phyloP scores from a whole-genome alignment of 768 basidiomycete genomes.

The Suillus americanus region DNA sequence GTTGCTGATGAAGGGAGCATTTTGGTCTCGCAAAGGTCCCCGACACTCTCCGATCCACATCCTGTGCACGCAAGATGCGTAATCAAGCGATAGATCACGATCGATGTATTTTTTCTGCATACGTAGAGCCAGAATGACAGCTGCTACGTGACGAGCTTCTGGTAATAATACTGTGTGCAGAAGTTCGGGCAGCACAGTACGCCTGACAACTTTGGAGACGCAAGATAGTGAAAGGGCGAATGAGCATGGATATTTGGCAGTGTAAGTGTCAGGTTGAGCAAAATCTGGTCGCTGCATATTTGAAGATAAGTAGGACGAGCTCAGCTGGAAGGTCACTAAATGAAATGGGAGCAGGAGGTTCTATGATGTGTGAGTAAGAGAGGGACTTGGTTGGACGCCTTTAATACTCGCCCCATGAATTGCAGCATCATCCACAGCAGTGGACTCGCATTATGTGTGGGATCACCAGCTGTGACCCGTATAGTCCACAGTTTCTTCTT shows the following conservation, averaged over 20 bases:
- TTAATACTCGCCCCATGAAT: not conserved
- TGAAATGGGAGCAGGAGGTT: slow-evolving; percentile 5
- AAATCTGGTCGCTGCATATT: slow-evolving; percentile 29
- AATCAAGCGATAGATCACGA: slow-evolving; percentile 32
- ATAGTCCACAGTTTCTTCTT: not conserved
- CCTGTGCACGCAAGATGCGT: slow-evolving; percentile 29
- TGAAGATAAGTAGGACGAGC: slow-evolving; percentile 36
- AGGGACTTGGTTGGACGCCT: not conserved
- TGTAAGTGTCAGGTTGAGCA: not conserved
- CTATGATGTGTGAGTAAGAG: not conserved
- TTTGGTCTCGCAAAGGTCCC: slow-evolving; percentile 17
- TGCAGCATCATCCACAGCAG: not conserved
- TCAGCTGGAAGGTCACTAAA: slow-evolving; percentile 34
- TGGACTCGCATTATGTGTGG: slow-evolving; percentile 1
- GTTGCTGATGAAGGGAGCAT: not conserved
- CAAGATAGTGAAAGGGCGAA: slow-evolving; percentile 31
- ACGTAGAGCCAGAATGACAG: slow-evolving; percentile 34
- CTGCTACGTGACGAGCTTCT: not conserved
- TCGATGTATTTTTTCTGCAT: slow-evolving; percentile 20
- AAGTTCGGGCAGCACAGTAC: slow-evolving; percentile 37
- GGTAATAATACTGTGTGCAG: slow-evolving; percentile 38
- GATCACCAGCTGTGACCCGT: slow-evolving; percentile 3
- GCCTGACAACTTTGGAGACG: slow-evolving; percentile 35
- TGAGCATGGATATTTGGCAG: slow-evolving; percentile 10
- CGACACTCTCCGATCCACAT: slow-evolving; percentile 37